Evolutionary conservation across 371 early-diverging fungal genomes (phyloP), one percentile per base, ranked within the genome.

Genomic region (Smittium mucronatum): DNA sequence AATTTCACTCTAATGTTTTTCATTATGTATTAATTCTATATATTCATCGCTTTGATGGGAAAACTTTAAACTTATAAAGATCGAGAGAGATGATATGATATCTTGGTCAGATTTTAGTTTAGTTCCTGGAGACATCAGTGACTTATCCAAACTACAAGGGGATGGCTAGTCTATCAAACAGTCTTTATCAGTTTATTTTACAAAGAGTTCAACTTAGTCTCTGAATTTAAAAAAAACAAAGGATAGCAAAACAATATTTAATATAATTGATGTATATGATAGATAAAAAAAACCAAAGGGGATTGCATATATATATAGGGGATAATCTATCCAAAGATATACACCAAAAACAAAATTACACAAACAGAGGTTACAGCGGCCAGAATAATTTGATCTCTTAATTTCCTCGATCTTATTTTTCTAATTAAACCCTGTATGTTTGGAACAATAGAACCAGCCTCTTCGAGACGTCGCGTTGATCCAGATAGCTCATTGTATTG

Each of bases 381-480:
- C 57, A 67, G 28, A 25, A 67, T 67, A 5, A 67, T 35, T 26
- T 67, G 67, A 67, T 67, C 67, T 28, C 67, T 30, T 11, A 67
- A 29, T 57, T 67, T 67, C 28, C 36, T 34, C 28, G 2, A 11
- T 17, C 67, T 30, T 8, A 67, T 67, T 29, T 29, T 67, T 34
- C 67, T 30, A 28, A 67, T 36, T 28, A 67, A 36, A 30, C 15
- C 34, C 25, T 67, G 16, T 57, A 67, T 47, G 17, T 30, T 36
- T 1, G 67, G 67, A 21, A 67, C 28, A 17, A 67, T 57, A 34
- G 30, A 11, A 11, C 30, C 57, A 28, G 35, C 57, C 2, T 57
- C 67, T 5, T 26, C 25, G 8, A 67, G 2, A 5, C 67, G 33
- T 25, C 17, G 5, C 28, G 30, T 30, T 16, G 67, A 47, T n/a